Conservation (phyloP, 192 early-diverging fungal species). For the Dissophora ornata region DNA sequence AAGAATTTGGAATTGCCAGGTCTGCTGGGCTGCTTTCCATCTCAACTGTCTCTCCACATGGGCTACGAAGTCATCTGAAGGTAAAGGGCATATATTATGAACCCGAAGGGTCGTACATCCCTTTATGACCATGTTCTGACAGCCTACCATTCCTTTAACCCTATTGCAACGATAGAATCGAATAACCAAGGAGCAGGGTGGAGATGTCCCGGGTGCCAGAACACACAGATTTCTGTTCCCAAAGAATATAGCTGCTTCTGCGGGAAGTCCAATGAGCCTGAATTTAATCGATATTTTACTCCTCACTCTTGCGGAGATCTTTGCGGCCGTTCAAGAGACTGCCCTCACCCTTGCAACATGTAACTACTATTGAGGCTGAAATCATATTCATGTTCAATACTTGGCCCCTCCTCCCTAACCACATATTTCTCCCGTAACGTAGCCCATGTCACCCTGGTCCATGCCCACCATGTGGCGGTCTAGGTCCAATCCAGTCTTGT, state of each 20-base stretch:
- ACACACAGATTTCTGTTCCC: constrained; percentile 72
- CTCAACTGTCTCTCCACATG: constrained; percentile 86
- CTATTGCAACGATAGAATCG: neutral
- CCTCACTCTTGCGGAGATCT: constrained; percentile 90
- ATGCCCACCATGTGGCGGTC: constrained; percentile 88
- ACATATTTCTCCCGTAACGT: neutral
- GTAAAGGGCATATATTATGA: constrained; percentile 35
- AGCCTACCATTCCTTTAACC: no score
- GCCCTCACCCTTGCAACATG: constrained; percentile 81
- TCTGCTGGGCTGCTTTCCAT: constrained; percentile 93
- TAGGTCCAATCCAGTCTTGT: constrained; percentile 81
- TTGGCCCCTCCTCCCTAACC: neutral
- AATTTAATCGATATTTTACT: constrained; percentile 66
- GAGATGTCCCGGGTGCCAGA: constrained; percentile 95
- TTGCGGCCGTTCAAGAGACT: constrained; percentile 74
- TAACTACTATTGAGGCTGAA: neutral
- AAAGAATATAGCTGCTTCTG: constrained; percentile 91
- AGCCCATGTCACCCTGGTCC: constrained; percentile 94
- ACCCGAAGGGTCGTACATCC: no score
- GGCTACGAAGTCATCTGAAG: constrained; percentile 73
- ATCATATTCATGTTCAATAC: no score
- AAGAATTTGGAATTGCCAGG: constrained; percentile 85
- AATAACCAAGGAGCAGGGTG: constrained; percentile 60
- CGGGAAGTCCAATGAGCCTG: constrained; percentile 77
- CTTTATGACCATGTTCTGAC: no score